Conservation (phyloP, 306 rosid genomes). For the Acacia acuminata region DNA sequence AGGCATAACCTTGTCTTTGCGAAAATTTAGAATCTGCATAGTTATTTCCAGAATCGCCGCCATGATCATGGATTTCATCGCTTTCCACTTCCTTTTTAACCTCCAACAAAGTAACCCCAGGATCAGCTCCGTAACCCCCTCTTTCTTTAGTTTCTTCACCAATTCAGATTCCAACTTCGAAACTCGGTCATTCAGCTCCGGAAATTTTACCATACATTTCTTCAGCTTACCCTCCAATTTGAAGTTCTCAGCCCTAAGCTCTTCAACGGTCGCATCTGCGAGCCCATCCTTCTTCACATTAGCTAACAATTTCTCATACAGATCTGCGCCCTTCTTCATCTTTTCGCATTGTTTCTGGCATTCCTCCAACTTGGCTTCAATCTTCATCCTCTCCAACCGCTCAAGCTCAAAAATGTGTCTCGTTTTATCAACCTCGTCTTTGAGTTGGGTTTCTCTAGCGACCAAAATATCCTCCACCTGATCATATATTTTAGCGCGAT, state of each 20-base stretch:
- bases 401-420: neutral
- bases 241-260: neutral
- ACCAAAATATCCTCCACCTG: slow-evolving; percentile 26
- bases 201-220: neutral
- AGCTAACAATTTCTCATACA: slow-evolving; percentile 36
- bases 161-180: neutral
- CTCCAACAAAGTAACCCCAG: neutral
- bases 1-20: neutral
- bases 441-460: neutral
- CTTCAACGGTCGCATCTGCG: neutral
- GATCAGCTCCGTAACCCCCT: neutral
- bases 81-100: neutral
- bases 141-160: neutral
- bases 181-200: neutral
- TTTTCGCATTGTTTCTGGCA: neutral
- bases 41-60: neutral
- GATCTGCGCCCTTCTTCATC: neutral
- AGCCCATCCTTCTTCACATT: slow-evolving; percentile 6
- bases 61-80: neutral
- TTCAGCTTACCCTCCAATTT: neutral
- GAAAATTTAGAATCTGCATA: neutral
- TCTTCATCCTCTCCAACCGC: neutral
- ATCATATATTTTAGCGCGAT: neutral
- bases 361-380: slow-evolving; percentile 11
- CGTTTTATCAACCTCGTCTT: neutral